phyloP scores from a whole-genome alignment of 2,329 filamentous ascomycete species.

The Seiridium unicorne region DNA sequence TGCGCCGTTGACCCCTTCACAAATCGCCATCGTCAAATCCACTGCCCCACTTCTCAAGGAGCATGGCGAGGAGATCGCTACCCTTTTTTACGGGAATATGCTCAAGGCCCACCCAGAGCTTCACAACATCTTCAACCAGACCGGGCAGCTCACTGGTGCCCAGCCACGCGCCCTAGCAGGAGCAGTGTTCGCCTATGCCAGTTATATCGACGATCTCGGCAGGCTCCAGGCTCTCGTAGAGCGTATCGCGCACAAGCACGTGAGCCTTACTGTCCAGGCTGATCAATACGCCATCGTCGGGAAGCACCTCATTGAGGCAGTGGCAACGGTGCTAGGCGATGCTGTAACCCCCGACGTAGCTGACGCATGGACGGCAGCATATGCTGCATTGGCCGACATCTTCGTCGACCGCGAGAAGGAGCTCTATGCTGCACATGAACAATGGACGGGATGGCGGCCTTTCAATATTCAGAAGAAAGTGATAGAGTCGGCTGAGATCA shows the following conservation, averaged over 20 bases:
- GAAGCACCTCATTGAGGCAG: constrained; percentile 64
- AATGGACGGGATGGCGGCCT: constrained; percentile 48
- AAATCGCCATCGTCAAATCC: constrained; percentile 72
- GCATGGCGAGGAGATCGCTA: constrained; percentile 69
- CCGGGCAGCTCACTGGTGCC: constrained; percentile 65
- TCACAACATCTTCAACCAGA: constrained; percentile 68
- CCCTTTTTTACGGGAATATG: constrained; percentile 69
- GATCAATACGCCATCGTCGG: constrained; percentile 73
- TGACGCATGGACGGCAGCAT: constrained; percentile 71
- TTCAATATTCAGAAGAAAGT: constrained; percentile 61
- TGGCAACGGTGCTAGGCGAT: constrained; percentile 65
- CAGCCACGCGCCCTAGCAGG: constrained; percentile 69
- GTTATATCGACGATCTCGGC: constrained; percentile 68
- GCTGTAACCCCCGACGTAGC: constrained; percentile 65
- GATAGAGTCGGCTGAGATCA: constrained; percentile 58
- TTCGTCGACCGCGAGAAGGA: constrained; percentile 65
- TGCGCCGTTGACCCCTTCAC: constrained; percentile 53
- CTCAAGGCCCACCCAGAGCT: constrained; percentile 63
- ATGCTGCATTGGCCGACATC: constrained; percentile 67
- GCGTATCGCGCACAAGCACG: constrained; percentile 76
- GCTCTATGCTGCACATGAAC: constrained; percentile 51
- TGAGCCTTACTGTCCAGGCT: constrained; percentile 64
- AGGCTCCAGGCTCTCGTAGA: constrained; percentile 56
- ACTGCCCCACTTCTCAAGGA: constrained; percentile 71
- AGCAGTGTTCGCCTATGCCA: constrained; percentile 70